Evolutionary conservation across 1,284 basidiomycete genomes (phyloP).

Genomic region (Ganoderma leucocontextum): DNA sequence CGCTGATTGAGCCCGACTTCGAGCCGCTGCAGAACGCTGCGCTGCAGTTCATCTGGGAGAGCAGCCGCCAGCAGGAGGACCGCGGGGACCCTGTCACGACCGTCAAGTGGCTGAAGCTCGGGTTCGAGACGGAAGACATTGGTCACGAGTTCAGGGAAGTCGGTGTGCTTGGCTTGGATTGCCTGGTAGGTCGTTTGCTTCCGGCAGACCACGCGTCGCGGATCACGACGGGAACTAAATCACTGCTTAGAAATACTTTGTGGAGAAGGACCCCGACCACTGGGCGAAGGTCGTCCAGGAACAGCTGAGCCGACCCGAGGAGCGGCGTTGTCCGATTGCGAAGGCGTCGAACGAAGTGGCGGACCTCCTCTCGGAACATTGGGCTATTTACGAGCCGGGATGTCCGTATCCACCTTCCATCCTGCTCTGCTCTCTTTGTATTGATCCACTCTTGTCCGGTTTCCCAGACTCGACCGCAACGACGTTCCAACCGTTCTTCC

Average conservation of each 20-base stretch:
- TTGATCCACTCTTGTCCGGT: neutral
- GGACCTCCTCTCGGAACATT: slow-evolving; percentile 88
- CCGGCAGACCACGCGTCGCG: neutral
- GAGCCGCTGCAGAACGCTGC: slow-evolving; percentile 69
- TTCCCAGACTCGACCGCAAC: slow-evolving; percentile 78
- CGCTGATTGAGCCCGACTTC: slow-evolving; percentile 74
- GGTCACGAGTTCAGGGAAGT: slow-evolving; percentile 85
- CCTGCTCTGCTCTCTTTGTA: neutral
- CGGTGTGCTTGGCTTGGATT: slow-evolving; percentile 88
- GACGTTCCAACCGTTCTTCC: slow-evolving; percentile 89
- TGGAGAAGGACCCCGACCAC: slow-evolving; percentile 69
- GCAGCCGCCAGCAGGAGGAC: slow-evolving; percentile 65
- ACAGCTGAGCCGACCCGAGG: slow-evolving; percentile 81
- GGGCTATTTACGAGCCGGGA: slow-evolving; percentile 82
- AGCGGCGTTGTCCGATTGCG: slow-evolving; percentile 87
- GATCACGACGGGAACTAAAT: neutral
- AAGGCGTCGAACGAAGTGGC: slow-evolving; percentile 89
- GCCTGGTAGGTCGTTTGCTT: slow-evolving; percentile 63
- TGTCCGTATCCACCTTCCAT: slow-evolving; percentile 55
- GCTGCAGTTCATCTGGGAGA: slow-evolving; percentile 78
- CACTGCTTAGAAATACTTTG: slow-evolving; percentile 46
- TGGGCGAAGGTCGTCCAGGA: slow-evolving; percentile 89
- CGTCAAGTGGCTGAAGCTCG: slow-evolving; percentile 82
- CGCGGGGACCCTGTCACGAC: slow-evolving; percentile 54
- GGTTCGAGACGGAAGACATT: slow-evolving; percentile 83